phyloP scores from a whole-genome alignment of 345 rosid genomes.

The Schrenkiella parvula region DNA sequence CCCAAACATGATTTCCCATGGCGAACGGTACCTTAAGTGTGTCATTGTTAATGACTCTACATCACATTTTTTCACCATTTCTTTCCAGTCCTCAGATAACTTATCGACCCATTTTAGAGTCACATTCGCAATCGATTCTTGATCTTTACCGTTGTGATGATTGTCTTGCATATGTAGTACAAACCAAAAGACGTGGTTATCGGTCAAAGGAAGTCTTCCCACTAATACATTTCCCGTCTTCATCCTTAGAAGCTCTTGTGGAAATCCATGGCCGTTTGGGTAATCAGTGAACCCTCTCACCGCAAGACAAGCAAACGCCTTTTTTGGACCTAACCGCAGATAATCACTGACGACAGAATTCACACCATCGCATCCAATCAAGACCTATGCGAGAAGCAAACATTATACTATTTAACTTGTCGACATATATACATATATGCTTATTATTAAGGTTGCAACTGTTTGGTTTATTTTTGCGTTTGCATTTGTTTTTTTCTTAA shows the following conservation, averaged over 20 bases:
- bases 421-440: background rate
- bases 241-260: conserved; percentile 24
- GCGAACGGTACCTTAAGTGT: conserved; percentile 42
- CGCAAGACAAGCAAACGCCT: conserved; percentile 31
- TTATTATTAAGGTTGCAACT: background rate
- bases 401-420: background rate
- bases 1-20: conserved; percentile 36
- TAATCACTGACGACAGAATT: conserved; percentile 43
- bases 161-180: conserved; percentile 20
- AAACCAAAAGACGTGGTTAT: conserved; percentile 43
- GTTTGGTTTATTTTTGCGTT: background rate
- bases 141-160: conserved; percentile 20
- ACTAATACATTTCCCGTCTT: conserved; percentile 3
- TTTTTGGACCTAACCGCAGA: conserved; percentile 33
- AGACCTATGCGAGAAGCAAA: conserved; percentile 13
- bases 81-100: conserved; percentile 37
- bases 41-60: conserved; percentile 31
- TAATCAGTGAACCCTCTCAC: conserved; percentile 44
- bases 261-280: conserved; percentile 44
- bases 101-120: conserved; percentile 31
- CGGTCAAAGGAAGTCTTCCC: conserved; percentile 40
- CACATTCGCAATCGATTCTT: conserved; percentile 28
- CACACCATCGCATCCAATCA: conserved; percentile 62
- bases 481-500: background rate
- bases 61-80: conserved; percentile 40